A percentile compares a stretch with the other conserved stretches of the same genome.
Conservation (phyloP, 306 rosid genomes). For the Geum urbanum region DNA sequence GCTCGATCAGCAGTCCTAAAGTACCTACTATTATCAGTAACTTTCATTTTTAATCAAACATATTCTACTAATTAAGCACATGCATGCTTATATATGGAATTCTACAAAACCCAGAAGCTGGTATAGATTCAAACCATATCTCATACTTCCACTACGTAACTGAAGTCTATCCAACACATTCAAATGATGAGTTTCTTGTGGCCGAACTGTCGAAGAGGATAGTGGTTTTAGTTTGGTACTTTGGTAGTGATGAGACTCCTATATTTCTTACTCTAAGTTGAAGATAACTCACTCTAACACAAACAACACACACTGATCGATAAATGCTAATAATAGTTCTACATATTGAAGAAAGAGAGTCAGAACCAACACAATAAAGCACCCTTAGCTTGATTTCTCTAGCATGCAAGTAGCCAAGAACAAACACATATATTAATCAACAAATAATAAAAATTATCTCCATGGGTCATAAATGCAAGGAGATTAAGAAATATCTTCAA, state of each 20-base stretch:
- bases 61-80: conserved; percentile 20
- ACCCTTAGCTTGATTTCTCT: neutral
- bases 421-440: conserved; percentile 12
- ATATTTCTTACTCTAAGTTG: neutral
- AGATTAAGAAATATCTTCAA: conserved; percentile 6
- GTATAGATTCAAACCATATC: neutral
- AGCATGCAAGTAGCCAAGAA: neutral
- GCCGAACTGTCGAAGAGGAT: neutral
- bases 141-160: neutral
- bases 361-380: neutral
- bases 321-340: too few species aligned
- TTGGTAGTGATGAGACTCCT: neutral
- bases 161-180: neutral
- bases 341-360: too few species aligned
- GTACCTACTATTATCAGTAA: neutral
- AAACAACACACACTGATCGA: too few species aligned
- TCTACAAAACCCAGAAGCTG: conserved; percentile 46
- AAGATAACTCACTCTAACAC: neutral
- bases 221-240: neutral
- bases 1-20: neutral
- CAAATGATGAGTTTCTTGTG: neutral
- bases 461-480: conserved; percentile 8
- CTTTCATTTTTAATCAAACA: conserved; percentile 5
- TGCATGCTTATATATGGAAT: conserved; percentile 21
- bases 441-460: too few species aligned